Percentiles rank a stretch among this genome's conserved stretches.
Evolutionary conservation across 192 early-diverging fungal genomes (phyloP).

Genomic region (Umbelopsis isabellina): DNA sequence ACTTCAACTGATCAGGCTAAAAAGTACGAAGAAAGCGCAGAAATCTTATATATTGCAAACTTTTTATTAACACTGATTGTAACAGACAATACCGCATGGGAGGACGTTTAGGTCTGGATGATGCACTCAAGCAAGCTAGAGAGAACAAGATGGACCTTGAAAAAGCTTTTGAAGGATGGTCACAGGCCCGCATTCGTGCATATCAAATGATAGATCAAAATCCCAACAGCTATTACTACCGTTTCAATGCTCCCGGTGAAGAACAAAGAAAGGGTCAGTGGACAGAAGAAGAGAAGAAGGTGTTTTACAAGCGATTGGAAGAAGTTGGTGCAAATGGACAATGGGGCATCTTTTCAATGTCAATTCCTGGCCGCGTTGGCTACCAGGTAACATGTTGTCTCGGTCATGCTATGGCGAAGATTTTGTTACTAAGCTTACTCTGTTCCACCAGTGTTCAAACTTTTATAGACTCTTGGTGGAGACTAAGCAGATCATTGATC

Average conservation of each 20-base stretch:
- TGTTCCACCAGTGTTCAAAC: constrained; percentile 79
- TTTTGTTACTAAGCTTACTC: neutral
- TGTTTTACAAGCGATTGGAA: constrained; percentile 82
- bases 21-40: constrained; percentile 45
- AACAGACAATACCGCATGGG: constrained; percentile 70
- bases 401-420: no score
- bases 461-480: constrained; percentile 93
- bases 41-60: neutral
- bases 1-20: constrained; percentile 77
- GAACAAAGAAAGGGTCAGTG: constrained; percentile 91
- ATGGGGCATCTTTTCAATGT: constrained; percentile 97
- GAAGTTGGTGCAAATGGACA: constrained; percentile 95
- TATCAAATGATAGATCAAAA: constrained; percentile 93
- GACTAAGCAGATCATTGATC: constrained; percentile 84
- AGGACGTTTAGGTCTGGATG: constrained; percentile 81
- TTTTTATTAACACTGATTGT: neutral
- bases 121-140: constrained; percentile 86
- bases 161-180: constrained; percentile 97
- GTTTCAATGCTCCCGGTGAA: constrained; percentile 96
- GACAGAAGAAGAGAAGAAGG: constrained; percentile 83
- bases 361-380: constrained; percentile 93
- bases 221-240: constrained; percentile 97
- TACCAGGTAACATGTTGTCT: constrained; percentile 70
- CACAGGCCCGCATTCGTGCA: constrained; percentile 88
- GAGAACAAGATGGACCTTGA: constrained; percentile 75